phyloP scores from a whole-genome alignment of 1,284 basidiomycete species.

The Mrakiaceae sp. region DNA sequence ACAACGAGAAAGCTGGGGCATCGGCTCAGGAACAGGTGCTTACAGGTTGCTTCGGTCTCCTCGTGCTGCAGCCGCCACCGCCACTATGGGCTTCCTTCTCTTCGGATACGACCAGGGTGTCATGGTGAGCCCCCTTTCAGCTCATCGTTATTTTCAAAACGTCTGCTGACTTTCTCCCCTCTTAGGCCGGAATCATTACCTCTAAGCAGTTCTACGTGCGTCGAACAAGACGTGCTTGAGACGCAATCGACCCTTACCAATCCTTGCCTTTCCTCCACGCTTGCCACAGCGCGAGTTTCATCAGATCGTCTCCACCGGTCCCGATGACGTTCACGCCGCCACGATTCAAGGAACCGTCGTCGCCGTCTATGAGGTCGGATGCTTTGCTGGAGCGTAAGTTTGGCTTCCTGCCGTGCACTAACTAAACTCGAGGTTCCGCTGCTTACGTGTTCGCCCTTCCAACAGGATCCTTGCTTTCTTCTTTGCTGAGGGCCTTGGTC shows the following conservation, averaged over 20 bases:
- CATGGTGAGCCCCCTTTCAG: background rate
- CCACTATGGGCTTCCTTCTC: constrained; percentile 14
- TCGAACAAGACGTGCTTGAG: background rate
- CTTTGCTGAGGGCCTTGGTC: constrained; percentile 32
- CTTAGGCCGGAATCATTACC: constrained; percentile 31
- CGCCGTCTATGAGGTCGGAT: constrained; percentile 33
- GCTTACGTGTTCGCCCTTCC: too few relatives aligned
- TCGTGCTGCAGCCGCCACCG: background rate
- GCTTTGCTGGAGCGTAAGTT: constrained; percentile 21
- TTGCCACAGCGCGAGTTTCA: background rate
- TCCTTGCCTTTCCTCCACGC: constrained; percentile 31
- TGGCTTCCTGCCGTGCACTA: background rate
- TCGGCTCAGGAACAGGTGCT: background rate
- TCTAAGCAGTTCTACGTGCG: constrained; percentile 29
- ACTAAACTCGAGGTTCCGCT: background rate
- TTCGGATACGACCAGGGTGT: constrained; percentile 11
- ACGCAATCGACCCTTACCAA: constrained; percentile 20
- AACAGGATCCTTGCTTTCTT: constrained; percentile 29
- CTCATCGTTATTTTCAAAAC: too few relatives aligned
- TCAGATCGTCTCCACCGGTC: constrained; percentile 19
- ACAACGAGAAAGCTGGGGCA: too few relatives aligned
- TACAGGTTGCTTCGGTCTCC: background rate
- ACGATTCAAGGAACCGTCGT: constrained; percentile 36
- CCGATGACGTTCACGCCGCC: constrained; percentile 20
- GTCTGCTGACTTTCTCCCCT: too few relatives aligned